Evolutionary conservation across 2,329 filamentous ascomycete species (phyloP).

Genomic region (Dothidotthia symphoricarpi): DNA sequence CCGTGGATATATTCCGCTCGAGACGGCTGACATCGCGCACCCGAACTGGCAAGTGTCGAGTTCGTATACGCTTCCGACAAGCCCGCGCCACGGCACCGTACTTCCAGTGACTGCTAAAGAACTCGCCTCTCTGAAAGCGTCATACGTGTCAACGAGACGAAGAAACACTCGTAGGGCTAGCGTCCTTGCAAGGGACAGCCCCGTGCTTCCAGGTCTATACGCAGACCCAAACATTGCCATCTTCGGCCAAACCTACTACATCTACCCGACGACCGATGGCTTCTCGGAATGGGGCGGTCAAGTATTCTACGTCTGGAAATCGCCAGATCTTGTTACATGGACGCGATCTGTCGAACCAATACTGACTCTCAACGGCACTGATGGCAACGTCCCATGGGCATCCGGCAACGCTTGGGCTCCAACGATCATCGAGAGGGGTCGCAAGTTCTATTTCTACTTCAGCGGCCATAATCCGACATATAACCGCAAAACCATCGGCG

Average conservation of each 20-base stretch:
- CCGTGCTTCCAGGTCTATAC: constrained; percentile 25
- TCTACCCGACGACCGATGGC: constrained; percentile 30
- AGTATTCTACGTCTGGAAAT: constrained; percentile 30
- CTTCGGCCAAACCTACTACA: constrained; percentile 26
- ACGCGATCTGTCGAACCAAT: constrained; percentile 21
- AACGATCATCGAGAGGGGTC: constrained; percentile 22
- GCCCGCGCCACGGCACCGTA: constrained; percentile 56
- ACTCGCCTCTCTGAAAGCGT: constrained; percentile 41
- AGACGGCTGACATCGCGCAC: constrained; percentile 51
- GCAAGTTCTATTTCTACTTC: constrained; percentile 34
- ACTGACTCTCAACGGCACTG: constrained; percentile 29
- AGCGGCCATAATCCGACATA: constrained; percentile 26
- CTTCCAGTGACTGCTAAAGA: constrained; percentile 52
- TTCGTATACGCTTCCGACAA: constrained; percentile 49
- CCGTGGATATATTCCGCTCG: constrained; percentile 55
- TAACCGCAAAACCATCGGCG: constrained; percentile 31
- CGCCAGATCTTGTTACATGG: constrained; percentile 26
- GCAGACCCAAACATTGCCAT: constrained; percentile 32
- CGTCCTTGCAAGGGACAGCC: constrained; percentile 11
- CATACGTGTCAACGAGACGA: too few relatives aligned
- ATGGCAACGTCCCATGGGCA: constrained; percentile 31
- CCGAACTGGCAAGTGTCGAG: constrained; percentile 51
- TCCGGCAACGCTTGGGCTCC: constrained; percentile 30
- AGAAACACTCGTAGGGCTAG: background rate
- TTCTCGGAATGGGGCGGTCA: constrained; percentile 28